Evolutionary conservation across 495 filamentous ascomycete genomes (phyloP), one percentile per base, ranked within the genome.

Genomic region (Neurospora tetrasperma): DNA sequence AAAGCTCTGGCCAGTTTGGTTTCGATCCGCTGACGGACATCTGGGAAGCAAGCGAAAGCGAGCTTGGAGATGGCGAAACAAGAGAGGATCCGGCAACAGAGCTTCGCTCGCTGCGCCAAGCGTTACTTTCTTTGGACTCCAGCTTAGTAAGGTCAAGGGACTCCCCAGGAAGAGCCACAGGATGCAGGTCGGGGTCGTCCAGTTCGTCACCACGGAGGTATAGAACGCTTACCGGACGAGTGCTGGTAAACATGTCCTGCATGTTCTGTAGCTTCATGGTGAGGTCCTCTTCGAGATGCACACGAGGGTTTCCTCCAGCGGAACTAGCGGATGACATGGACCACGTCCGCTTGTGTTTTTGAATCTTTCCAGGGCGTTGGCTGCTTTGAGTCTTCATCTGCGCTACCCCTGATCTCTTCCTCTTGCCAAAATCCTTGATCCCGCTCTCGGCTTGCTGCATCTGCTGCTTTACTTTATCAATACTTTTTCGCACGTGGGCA

Each of bases 171-270:
- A 98, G 84, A 59, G 85, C 83, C 40, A 98, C 94, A 0, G 96
- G 96, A 77, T 92, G 91, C 18, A 91, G 79, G 81, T 98, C 96
- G 3, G 94, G 94, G 77, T 99, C 96, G 77, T 99, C 96, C 16
- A 88, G 81, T 31, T 94, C 92, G 3, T 92, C 90, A 69, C 94
- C 96, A 48, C 90, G 89, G 18, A 99, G 88, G 76, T 92, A 93
- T 31, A 99, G 84, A 12, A 95, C 85, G 80, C 94, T 98, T 35
- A 94, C 89, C 4, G 93, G 90, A 14, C 93, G 88, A 3, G 94
- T 97, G 68, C 94, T 97, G 12, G 91, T 93, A 79, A 98, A 97
- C 96, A 98, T 98, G 76, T 96, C 95, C 78, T 97, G 92, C 78
- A 96, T 87, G 39, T 89, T 90, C 68, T 89, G 88, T 20, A 98